phyloP scores from a whole-genome alignment of 345 rosid genomes.

The Euclidium syriacum region DNA sequence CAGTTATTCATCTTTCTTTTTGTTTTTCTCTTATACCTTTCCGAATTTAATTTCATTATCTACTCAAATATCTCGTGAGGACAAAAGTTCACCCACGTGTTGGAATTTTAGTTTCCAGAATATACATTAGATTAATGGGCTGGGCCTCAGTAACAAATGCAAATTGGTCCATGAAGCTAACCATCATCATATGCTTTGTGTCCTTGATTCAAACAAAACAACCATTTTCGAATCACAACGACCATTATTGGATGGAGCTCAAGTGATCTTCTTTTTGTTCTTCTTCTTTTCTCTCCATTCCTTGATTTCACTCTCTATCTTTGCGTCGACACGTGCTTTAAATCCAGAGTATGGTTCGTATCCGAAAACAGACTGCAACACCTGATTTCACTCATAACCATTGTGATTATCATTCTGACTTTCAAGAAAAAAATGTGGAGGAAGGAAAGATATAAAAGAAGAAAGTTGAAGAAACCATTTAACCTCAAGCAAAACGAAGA shows the following conservation, averaged over 20 bases:
- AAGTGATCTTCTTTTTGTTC: slow-evolving; percentile 30
- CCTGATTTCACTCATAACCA: slow-evolving; percentile 28
- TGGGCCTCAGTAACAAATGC: not conserved
- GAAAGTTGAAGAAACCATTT: not conserved
- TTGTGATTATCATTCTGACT: not conserved
- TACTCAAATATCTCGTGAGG: not conserved
- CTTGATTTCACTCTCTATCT: slow-evolving; percentile 47
- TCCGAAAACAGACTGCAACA: slow-evolving; percentile 42
- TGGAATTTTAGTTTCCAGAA: not conserved
- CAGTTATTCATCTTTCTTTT: not conserved
- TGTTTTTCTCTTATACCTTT: not conserved
- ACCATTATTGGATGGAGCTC: not conserved
- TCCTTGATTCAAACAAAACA: not conserved
- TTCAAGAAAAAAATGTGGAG: not conserved
- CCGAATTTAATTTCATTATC: not conserved
- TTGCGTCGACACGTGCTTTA: slow-evolving; percentile 42
- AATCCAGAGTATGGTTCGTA: slow-evolving; percentile 84
- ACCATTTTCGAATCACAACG: not conserved
- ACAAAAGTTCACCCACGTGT: not conserved
- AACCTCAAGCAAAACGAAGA: slow-evolving; percentile 81
- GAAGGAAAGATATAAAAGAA: not conserved
- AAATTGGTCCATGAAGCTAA: not conserved
- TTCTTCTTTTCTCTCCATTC: slow-evolving; percentile 45
- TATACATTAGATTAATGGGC: slow-evolving; percentile 1
- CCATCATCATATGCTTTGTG: not conserved